phyloP scores from a whole-genome alignment of 208 protist species.

The Wallacemonas sp. region DNA sequence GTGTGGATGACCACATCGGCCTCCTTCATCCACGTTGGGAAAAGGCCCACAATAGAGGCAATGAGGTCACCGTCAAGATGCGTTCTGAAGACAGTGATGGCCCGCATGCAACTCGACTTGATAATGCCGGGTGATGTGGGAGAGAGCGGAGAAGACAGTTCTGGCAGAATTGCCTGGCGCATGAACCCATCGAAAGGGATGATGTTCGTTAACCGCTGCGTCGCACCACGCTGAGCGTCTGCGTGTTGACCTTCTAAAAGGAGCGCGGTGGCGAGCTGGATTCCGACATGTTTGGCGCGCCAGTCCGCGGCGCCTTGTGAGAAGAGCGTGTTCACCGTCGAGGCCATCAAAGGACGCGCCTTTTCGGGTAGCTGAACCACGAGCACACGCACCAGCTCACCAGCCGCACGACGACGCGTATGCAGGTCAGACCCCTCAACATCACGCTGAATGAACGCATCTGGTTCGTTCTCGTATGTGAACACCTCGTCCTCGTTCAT shows the following conservation, averaged over 20 bases:
- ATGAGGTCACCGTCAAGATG: constrained; percentile 62
- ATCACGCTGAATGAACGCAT: constrained; percentile 97
- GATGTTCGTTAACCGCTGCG: constrained; percentile 59
- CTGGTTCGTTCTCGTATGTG: constrained; percentile 90
- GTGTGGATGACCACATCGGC: constrained; percentile 87
- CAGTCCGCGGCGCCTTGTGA: constrained; percentile 63
- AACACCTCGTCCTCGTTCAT: constrained; percentile 92
- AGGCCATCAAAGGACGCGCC: constrained; percentile 62
- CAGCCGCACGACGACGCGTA: constrained; percentile 89
- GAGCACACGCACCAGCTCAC: constrained; percentile 91
- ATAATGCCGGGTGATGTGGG: constrained; percentile 78
- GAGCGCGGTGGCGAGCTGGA: constrained; percentile 95
- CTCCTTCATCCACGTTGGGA: constrained; percentile 70
- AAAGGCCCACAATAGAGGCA: constrained; percentile 53
- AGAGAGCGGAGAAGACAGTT: constrained; percentile 64
- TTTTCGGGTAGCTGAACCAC: constrained; percentile 70
- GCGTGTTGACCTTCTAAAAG: constrained; percentile 74
- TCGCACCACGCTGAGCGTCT: constrained; percentile 53
- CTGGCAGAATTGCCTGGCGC: constrained; percentile 77
- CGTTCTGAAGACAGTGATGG: constrained; percentile 93
- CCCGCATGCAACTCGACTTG: constrained; percentile 95
- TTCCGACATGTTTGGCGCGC: constrained; percentile 95
- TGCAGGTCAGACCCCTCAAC: constrained; percentile 96
- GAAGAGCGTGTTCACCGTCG: constrained; percentile 56
- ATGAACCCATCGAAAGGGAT: constrained; percentile 93